Percentiles rank a stretch among this genome's conserved stretches.
phyloP scores from a whole-genome alignment of 331 rosid genomes.

The Acacia pycnantha region DNA sequence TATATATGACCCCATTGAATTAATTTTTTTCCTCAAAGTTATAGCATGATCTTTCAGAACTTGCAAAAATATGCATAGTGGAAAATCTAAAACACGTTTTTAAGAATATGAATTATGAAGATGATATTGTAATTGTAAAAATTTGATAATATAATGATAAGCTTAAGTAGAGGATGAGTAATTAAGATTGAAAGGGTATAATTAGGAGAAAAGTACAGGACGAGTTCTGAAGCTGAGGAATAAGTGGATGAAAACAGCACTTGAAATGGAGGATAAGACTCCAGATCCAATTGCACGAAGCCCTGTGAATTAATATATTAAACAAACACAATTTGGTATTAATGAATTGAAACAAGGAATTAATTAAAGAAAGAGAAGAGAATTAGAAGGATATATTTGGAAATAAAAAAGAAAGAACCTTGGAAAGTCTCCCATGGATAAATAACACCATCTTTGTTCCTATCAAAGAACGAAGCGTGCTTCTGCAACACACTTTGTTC shows the following conservation, averaged over 20 bases:
- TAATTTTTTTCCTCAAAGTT: no score
- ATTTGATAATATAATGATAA: no score
- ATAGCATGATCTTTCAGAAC: no score
- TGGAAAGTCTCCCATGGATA: background rate
- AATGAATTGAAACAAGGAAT: background rate
- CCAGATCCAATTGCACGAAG: slow-evolving; percentile 70
- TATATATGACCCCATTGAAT: no score
- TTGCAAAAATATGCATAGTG: no score
- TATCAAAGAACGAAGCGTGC: background rate
- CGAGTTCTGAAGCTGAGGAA: slow-evolving; percentile 62
- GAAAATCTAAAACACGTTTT: no score
- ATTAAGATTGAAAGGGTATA: background rate
- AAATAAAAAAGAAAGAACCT: background rate
- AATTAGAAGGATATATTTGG: background rate
- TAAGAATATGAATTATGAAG: no score
- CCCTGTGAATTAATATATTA: slow-evolving; percentile 32
- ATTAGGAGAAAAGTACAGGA: slow-evolving; percentile 34
- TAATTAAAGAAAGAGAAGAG: background rate
- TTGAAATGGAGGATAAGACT: slow-evolving; percentile 29
- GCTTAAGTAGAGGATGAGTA: background rate
- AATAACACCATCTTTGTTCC: background rate
- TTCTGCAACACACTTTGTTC: background rate
- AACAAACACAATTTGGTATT: background rate
- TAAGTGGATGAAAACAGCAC: slow-evolving; percentile 48
- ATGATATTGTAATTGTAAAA: no score